Evolutionary conservation across 2,329 filamentous ascomycete genomes (phyloP).

Genomic region (Penicillium glabrum): DNA sequence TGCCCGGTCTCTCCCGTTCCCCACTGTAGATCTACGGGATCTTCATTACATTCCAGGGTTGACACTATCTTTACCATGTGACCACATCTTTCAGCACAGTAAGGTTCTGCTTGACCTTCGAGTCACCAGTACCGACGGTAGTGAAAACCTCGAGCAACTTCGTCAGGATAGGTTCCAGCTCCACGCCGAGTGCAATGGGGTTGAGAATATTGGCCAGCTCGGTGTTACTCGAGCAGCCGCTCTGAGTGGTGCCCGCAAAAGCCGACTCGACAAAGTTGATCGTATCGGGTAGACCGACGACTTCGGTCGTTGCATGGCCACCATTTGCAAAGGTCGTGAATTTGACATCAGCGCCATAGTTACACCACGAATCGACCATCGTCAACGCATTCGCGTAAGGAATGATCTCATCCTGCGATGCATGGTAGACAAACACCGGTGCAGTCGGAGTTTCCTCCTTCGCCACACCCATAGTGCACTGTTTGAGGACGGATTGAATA

Average conservation of each 20-base stretch:
- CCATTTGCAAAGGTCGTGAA: slow-evolving; percentile 25
- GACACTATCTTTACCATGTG: slow-evolving; percentile 5
- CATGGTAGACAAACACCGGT: slow-evolving; percentile 29
- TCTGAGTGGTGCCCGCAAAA: slow-evolving; percentile 22
- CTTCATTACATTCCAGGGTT: neutral
- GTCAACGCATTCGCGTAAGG: slow-evolving; percentile 19
- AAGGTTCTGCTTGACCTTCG: slow-evolving; percentile 17
- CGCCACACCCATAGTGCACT: slow-evolving; percentile 21
- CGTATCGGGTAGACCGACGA: slow-evolving; percentile 19
- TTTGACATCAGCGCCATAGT: slow-evolving; percentile 20
- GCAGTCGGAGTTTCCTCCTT: slow-evolving; percentile 23
- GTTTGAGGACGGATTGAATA: slow-evolving; percentile 10
- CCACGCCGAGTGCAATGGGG: slow-evolving; percentile 20
- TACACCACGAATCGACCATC: slow-evolving; percentile 25
- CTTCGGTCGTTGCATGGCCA: slow-evolving; percentile 26
- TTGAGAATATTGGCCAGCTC: slow-evolving; percentile 21
- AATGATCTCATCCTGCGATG: slow-evolving; percentile 26
- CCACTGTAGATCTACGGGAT: neutral
- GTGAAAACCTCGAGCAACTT: slow-evolving; percentile 20
- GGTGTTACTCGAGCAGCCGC: slow-evolving; percentile 21
- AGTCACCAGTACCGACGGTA: slow-evolving; percentile 16
- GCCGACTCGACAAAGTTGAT: slow-evolving; percentile 24
- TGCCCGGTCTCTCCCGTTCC: neutral
- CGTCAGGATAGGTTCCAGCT: slow-evolving; percentile 23
- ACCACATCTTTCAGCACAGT: slow-evolving; percentile 9